These are phyloP conservation scores for Pythium biforme DNA, from an alignment of 352 stramenopile species.

Conservation along the genomic window DNA sequence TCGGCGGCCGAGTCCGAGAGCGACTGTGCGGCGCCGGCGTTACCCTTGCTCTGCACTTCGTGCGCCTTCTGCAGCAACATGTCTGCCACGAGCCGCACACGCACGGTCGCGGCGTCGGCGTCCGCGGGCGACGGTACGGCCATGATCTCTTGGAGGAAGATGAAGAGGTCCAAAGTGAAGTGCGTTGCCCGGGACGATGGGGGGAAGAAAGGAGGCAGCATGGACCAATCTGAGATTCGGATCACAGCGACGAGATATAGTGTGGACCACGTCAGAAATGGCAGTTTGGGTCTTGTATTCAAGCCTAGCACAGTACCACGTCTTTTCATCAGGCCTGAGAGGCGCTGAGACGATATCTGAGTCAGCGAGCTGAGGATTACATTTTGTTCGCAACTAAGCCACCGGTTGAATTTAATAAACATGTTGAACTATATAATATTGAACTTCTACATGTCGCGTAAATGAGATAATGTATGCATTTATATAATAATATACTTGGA, in stretches of 20 bases:
- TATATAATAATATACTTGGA: too few relatives aligned
- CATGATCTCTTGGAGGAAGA: not conserved
- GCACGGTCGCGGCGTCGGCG: slow-evolving; percentile 55
- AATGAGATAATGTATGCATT: too few relatives aligned
- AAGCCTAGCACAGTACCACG: too few relatives aligned
- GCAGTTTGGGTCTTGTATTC: not conserved
- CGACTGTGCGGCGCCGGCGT: slow-evolving; percentile 42
- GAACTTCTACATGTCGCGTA: too few relatives aligned
- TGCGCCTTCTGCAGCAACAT: slow-evolving; percentile 70
- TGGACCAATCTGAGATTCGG: not conserved
- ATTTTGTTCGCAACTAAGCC: too few relatives aligned
- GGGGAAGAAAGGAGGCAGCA: too few relatives aligned
- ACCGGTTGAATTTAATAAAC: too few relatives aligned
- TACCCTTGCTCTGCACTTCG: slow-evolving; percentile 63
- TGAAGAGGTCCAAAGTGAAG: not conserved
- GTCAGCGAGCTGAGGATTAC: too few relatives aligned
- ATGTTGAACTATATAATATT: too few relatives aligned
- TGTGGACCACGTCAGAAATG: not conserved
- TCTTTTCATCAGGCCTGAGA: too few relatives aligned
- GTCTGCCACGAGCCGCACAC: slow-evolving; percentile 71
- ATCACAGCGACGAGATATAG: not conserved
- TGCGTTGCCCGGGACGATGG: not conserved
- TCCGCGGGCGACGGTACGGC: slow-evolving; percentile 25
- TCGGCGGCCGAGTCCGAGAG: slow-evolving; percentile 52
- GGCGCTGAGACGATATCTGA: too few relatives aligned